Base-by-base conservation (phyloP, 345 rosid species). In the Capsella bursapastoris region DNA sequence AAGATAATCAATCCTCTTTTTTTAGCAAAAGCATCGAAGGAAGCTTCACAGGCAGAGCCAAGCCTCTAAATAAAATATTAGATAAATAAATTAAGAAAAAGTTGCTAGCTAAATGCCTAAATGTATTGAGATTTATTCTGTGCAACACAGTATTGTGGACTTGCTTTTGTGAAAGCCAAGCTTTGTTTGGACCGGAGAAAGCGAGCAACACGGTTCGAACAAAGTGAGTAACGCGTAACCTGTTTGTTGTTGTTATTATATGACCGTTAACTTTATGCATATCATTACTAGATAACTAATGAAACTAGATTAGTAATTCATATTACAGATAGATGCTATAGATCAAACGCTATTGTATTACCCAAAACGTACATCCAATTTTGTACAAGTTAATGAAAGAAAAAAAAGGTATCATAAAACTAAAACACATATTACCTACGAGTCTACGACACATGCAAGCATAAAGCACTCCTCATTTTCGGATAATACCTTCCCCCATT, bases 171-270 rank as follows among this genome's bases (percentile, higher is more conserved):
- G 49, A 43, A 44, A 32, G 44, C 56, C 9, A 49, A 74, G 6
- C 68, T 75, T 75, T 68, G 31, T 52, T 60, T 67, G 60, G 68
- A 50, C 68, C 14, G 7, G 53, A 75, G 16, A 67, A 67, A 68
- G 57, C 60, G 73, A 75, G 58, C 64, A 25, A 75, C 69, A 43
- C 69, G 74, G 57, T 60, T 68, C 63, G 74, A 52, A 49, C 53
- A 37, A 57, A 74, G 52, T 57, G 72, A 57, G 58, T 56, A 27
- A 74, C 78, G 53, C 60, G 59, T 66, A 47, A 34, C 11, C 22
- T 18, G 22, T 18, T 18, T 14, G 15, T 18, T 14, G 15, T 18
- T 37, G 32, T 67, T 64, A 13, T 29, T 57, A 7, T 44, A 35
- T 5, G 40, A 65, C 51, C 32, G 25, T 57, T 45, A 13, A 22